These are phyloP conservation scores for Podila horticola DNA, from an alignment of 192 early-diverging fungal genomes.

Conservation along the genomic window DNA sequence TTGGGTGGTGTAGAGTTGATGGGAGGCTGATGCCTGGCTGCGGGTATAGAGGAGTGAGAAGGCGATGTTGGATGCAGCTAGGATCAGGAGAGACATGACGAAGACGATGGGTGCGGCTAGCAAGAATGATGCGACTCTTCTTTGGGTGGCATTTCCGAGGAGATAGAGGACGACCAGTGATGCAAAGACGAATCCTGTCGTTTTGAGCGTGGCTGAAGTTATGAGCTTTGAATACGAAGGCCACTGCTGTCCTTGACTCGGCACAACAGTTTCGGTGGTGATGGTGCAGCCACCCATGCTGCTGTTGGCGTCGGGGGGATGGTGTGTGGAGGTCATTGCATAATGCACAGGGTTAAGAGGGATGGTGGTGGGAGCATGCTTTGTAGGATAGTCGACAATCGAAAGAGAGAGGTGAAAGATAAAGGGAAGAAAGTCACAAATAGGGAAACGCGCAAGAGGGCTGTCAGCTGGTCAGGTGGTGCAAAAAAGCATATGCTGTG, in stretches of 20 bases:
- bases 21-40: slow-evolving; percentile 7
- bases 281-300: too few relatives aligned
- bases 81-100: slow-evolving; percentile 17
- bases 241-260: background rate
- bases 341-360: too few relatives aligned
- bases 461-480: too few relatives aligned
- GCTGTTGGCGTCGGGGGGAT: too few relatives aligned
- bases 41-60: slow-evolving; percentile 44
- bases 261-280: too few relatives aligned
- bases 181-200: background rate
- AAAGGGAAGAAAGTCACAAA: too few relatives aligned
- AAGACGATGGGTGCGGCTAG: slow-evolving; percentile 27
- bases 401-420: too few relatives aligned
- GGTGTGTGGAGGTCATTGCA: too few relatives aligned
- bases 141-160: slow-evolving; percentile 23
- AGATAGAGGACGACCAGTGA: slow-evolving; percentile 7
- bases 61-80: slow-evolving; percentile 39
- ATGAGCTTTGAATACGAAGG: background rate
- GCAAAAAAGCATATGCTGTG: too few relatives aligned
- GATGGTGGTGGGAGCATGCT: too few relatives aligned
- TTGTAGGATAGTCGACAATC: too few relatives aligned
- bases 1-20: background rate
- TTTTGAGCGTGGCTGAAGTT: background rate
- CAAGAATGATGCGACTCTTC: slow-evolving; percentile 10
- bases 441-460: too few relatives aligned